phyloP scores from a whole-genome alignment of 208 protist species.

The Acanthamoeba royreba region DNA sequence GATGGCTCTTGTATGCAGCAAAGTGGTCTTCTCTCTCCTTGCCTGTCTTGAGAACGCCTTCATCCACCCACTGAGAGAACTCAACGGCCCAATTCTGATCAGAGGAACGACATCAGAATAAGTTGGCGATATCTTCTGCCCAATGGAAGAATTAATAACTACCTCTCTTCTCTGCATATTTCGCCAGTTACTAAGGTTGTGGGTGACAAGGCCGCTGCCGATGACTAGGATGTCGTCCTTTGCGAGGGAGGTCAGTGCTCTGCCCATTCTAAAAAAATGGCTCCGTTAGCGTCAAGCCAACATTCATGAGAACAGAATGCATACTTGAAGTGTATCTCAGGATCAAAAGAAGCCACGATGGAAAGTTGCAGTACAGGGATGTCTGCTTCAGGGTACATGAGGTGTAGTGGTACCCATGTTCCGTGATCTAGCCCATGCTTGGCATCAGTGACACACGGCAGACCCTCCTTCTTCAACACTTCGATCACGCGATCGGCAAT shows the following conservation, averaged over 20 bases:
- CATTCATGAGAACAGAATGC: no score
- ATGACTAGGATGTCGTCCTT: slow-evolving; percentile 84
- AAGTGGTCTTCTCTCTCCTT: slow-evolving; percentile 61
- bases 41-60: slow-evolving; percentile 26
- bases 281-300: no score
- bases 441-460: slow-evolving; percentile 51
- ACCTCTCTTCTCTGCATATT: not conserved
- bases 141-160: no score
- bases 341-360: slow-evolving; percentile 73
- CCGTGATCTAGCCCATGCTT: slow-evolving; percentile 85
- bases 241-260: slow-evolving; percentile 77
- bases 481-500: slow-evolving; percentile 14
- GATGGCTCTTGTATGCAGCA: slow-evolving; percentile 58
- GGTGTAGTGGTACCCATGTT: slow-evolving; percentile 83
- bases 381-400: slow-evolving; percentile 83
- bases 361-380: slow-evolving; percentile 88
- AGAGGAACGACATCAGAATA: no score
- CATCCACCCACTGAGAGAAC: slow-evolving; percentile 78
- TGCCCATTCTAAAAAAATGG: slow-evolving; percentile 80
- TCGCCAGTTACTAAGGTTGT: slow-evolving; percentile 80
- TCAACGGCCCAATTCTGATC: slow-evolving; percentile 40
- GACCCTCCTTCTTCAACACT: not conserved
- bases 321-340: slow-evolving; percentile 21
- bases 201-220: slow-evolving; percentile 82
- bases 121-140: no score